Conservation (phyloP, 139 green algal species). For the Mesotaenium endlicherianum region DNA sequence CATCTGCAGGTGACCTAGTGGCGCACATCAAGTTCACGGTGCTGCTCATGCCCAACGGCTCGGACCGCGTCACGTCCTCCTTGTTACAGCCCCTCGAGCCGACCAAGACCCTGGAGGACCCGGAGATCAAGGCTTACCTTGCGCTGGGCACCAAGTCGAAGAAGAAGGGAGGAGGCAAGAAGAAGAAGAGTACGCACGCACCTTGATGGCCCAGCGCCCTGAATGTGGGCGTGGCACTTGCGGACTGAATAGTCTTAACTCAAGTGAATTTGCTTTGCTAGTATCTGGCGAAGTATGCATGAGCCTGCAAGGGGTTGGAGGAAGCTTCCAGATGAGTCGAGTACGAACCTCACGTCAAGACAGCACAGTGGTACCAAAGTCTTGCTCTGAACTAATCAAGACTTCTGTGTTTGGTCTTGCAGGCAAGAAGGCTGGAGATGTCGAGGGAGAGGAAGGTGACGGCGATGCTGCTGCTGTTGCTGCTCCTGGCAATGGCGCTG, state of each 20-base stretch:
- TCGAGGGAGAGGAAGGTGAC: constrained; percentile 9
- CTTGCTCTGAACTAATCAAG: background rate
- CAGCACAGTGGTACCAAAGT: background rate
- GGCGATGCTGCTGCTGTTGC: background rate
- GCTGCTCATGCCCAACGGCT: constrained; percentile 94
- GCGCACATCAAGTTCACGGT: constrained; percentile 96
- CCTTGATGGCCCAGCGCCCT: background rate
- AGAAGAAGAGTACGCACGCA: constrained; percentile 35
- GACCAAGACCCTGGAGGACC: constrained; percentile 74
- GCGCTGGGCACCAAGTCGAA: constrained; percentile 48
- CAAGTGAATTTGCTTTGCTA: background rate
- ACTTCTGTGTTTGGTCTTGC: constrained; percentile 9
- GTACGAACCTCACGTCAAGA: background rate
- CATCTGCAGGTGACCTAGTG: constrained; percentile 59
- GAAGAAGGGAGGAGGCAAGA: constrained; percentile 43
- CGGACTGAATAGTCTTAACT: background rate
- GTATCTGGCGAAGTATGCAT: background rate
- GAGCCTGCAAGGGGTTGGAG: background rate
- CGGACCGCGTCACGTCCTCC: constrained; percentile 72
- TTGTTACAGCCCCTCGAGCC: constrained; percentile 72
- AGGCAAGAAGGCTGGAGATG: constrained; percentile 26
- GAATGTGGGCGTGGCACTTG: background rate
- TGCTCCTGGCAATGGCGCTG: background rate
- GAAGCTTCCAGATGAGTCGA: background rate
- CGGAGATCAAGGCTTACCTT: constrained; percentile 50